phyloP scores from a whole-genome alignment of 1,139 yeast genomes.

The Blastobotrys illinoisensis region DNA sequence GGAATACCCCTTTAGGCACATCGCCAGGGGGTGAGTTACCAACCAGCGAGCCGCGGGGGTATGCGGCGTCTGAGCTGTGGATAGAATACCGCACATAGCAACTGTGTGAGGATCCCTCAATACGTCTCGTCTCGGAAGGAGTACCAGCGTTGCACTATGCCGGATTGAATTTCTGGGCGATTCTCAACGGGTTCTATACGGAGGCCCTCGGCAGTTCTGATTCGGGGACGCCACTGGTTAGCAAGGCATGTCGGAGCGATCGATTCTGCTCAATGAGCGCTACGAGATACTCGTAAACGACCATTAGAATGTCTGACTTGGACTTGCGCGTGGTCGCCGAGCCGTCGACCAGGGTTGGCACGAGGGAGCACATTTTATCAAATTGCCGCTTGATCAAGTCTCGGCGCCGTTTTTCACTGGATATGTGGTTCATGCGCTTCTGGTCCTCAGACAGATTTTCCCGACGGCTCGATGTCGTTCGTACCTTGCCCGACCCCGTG shows the following conservation, averaged over 20 bases:
- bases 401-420: slow-evolving; percentile 72
- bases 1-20: background rate
- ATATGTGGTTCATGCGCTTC: slow-evolving; percentile 65
- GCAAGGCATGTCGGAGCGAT: slow-evolving; percentile 8
- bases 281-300: slow-evolving; percentile 28
- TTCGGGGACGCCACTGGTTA: slow-evolving; percentile 6
- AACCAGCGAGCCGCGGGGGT: background rate
- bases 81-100: background rate
- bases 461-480: slow-evolving; percentile 23
- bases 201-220: background rate
- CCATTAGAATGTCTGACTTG: slow-evolving; percentile 36
- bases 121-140: background rate
- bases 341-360: slow-evolving; percentile 35
- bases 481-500: background rate
- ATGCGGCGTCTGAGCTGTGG: background rate
- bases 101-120: background rate
- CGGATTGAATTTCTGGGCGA: background rate
- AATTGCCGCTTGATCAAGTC: slow-evolving; percentile 53
- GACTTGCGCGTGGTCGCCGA: slow-evolving; percentile 41
- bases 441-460: slow-evolving; percentile 57
- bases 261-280: slow-evolving; percentile 28
- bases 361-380: slow-evolving; percentile 34
- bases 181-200: background rate
- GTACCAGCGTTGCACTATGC: background rate
- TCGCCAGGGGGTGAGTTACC: background rate